Evolutionary conservation across 192 early-diverging fungal species (phyloP), one percentile per base, ranked within the genome.

Genomic region (Polychytrium aggregatum): DNA sequence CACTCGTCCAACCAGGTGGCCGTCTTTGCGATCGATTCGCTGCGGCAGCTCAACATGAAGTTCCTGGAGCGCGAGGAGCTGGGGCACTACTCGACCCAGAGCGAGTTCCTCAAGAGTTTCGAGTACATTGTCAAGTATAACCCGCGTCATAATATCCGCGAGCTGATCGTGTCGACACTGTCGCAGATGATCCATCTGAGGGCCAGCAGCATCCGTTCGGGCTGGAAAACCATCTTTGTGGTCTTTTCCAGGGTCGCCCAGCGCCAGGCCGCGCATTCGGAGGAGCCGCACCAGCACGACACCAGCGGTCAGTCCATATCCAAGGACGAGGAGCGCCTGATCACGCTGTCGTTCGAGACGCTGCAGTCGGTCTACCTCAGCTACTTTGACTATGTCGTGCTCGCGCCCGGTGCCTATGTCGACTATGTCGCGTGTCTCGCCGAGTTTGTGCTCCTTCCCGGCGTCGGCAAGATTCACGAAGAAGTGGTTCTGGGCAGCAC

Each of bases 61-160:
- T 92, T 96, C 45, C 68, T 96, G 63, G 90, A 90, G 49, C 82
- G 86, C 39, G 92, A 96, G 66, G 92, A 96, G 70, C 62, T 96
- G 43, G 82, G 83, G 11, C 86, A 96, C 60, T 96, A 86, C 65
- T 82, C 86, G 28, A 86, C 92, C 52, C 92, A 96, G 65, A 86
- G 87, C 60, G 92, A 96, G 60, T 93, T 96, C 53, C 61, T 96
- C 48, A 80, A 81, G 42, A 88, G 87, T 27, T 96, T 93, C 62
- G 85, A 86, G 41, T 86, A 77, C 47, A 86, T 90, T 18, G 85
- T 84, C 45, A 67, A 79, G n/a, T 70, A 85, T 26, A 82, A 79
- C 25, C 57, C 65, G 18, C 76, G 86, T 48, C 82, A 82, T 57
- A 82, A 77, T 45, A 90, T 92, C 78, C 84, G 61, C 55, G 65